A percentile compares a stretch with the other conserved stretches of the same genome.
Conservation (phyloP, 208 protist genomes). For the Vickermania ingenoplastis region DNA sequence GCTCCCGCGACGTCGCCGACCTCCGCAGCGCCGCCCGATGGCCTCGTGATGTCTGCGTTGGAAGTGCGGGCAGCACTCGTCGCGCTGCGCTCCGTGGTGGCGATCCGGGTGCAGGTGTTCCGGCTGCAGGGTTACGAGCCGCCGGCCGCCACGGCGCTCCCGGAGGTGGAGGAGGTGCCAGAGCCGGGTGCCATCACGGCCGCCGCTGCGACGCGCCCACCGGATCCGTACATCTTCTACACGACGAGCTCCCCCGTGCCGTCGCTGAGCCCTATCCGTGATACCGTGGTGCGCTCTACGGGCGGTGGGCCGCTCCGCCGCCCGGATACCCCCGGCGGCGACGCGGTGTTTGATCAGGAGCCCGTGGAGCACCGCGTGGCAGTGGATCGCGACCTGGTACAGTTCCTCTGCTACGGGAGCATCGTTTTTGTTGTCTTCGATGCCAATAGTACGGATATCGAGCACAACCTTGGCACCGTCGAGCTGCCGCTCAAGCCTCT, state of each 20-base stretch:
- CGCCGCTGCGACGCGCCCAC: slow-evolving; percentile 4
- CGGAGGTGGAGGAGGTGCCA: not conserved
- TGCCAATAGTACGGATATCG: slow-evolving; percentile 45
- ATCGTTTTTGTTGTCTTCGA: slow-evolving; percentile 83
- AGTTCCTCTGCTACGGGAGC: slow-evolving; percentile 46
- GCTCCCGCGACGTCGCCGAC: not conserved
- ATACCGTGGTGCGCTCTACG: slow-evolving; percentile 44
- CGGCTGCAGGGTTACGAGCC: slow-evolving; percentile 22
- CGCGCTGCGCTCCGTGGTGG: slow-evolving; percentile 49
- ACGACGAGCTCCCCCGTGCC: slow-evolving; percentile 30
- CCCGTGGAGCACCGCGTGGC: slow-evolving; percentile 70
- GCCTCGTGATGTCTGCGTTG: slow-evolving; percentile 18
- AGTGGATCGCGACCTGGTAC: slow-evolving; percentile 47
- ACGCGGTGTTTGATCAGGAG: slow-evolving; percentile 53
- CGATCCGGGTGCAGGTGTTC: slow-evolving; percentile 71
- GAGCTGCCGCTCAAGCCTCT: slow-evolving; percentile 62
- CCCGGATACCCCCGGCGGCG: slow-evolving; percentile 12
- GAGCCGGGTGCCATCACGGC: not conserved
- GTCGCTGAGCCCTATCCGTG: slow-evolving; percentile 41
- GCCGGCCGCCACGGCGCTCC: not conserved
- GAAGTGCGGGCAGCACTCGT: slow-evolving; percentile 44
- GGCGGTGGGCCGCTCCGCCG: not conserved
- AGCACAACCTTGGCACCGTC: slow-evolving; percentile 51
- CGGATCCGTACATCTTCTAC: slow-evolving; percentile 84
- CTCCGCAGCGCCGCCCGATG: not conserved